Conservation (phyloP, 1,284 basidiomycete genomes). For the Malassezia arunalokei region DNA sequence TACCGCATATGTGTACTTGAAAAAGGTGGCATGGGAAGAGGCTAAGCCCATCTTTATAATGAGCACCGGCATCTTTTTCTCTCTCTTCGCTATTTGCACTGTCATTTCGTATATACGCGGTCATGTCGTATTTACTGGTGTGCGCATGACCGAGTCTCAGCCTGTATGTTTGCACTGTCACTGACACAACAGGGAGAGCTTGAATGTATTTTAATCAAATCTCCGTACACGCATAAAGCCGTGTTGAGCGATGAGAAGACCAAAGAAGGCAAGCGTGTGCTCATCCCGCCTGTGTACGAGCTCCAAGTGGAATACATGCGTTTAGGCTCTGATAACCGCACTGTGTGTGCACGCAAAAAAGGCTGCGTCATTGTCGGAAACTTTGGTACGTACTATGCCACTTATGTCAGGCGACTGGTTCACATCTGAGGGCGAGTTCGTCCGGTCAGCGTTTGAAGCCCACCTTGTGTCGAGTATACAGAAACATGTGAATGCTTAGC, state of each 20-base stretch:
- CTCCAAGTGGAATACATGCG: slow-evolving; percentile 24
- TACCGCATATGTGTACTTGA: slow-evolving; percentile 30
- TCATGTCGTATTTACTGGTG: slow-evolving; percentile 32
- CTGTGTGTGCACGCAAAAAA: neutral
- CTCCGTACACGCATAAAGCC: slow-evolving; percentile 24
- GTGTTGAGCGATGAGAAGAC: slow-evolving; percentile 13
- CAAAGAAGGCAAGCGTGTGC: slow-evolving; percentile 18
- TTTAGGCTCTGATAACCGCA: neutral
- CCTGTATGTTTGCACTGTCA: neutral
- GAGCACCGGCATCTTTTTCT: slow-evolving; percentile 26
- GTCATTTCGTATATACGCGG: slow-evolving; percentile 28
- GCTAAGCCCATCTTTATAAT: slow-evolving; percentile 27
- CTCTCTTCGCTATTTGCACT: slow-evolving; percentile 20
- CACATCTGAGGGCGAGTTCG: slow-evolving; percentile 40
- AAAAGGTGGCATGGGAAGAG: slow-evolving; percentile 38
- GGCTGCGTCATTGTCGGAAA: slow-evolving; percentile 24
- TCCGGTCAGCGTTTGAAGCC: slow-evolving; percentile 28
- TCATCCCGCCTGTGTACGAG: slow-evolving; percentile 32
- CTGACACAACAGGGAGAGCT: slow-evolving; percentile 19
- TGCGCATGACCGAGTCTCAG: slow-evolving; percentile 19
- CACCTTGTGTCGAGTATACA: slow-evolving; percentile 26
- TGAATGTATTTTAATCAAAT: slow-evolving; percentile 27
- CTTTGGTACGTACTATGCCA: slow-evolving; percentile 23
- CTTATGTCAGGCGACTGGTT: slow-evolving; percentile 38
- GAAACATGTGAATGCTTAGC: slow-evolving; percentile 18